Conservation (phyloP, 176 grass and related monocot species). For the Musa beccarii region DNA sequence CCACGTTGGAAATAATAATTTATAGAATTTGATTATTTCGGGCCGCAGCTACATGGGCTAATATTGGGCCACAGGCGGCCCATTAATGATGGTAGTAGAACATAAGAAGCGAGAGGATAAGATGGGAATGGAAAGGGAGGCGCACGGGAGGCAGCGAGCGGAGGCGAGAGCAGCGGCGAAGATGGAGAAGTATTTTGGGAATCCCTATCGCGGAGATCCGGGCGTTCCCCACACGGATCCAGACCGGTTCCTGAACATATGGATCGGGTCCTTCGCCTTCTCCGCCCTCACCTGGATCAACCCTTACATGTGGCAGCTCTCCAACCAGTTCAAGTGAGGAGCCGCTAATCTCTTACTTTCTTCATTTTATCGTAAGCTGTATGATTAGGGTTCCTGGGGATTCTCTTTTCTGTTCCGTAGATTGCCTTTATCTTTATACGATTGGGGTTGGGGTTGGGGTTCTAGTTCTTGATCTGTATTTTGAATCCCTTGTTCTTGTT, state of each 20-base stretch:
- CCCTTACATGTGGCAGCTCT: constrained; percentile 33
- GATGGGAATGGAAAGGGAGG: background rate
- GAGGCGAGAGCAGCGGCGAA: constrained; percentile 5
- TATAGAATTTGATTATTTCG: too few relatives aligned
- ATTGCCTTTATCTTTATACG: background rate
- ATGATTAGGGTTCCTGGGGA: background rate
- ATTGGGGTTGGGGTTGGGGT: too few relatives aligned
- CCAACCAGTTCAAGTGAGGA: constrained; percentile 27
- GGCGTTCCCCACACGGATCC: constrained; percentile 79
- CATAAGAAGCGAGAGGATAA: background rate
- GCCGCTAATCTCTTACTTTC: background rate
- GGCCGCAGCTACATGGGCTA: too few relatives aligned
- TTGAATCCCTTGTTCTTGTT: background rate
- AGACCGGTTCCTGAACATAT: constrained; percentile 44
- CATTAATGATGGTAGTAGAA: background rate
- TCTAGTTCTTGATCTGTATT: background rate
- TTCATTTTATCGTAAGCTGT: background rate
- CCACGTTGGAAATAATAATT: too few relatives aligned
- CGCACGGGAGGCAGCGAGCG: background rate
- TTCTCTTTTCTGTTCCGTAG: background rate
- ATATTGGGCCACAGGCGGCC: background rate
- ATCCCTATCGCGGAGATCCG: constrained; percentile 63
- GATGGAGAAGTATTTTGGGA: constrained; percentile 70
- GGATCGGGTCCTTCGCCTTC: constrained; percentile 59
- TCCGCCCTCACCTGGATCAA: constrained; percentile 62